Conservation (phyloP, 441 rosid genomes). For the Adansonia madagascariensis region DNA sequence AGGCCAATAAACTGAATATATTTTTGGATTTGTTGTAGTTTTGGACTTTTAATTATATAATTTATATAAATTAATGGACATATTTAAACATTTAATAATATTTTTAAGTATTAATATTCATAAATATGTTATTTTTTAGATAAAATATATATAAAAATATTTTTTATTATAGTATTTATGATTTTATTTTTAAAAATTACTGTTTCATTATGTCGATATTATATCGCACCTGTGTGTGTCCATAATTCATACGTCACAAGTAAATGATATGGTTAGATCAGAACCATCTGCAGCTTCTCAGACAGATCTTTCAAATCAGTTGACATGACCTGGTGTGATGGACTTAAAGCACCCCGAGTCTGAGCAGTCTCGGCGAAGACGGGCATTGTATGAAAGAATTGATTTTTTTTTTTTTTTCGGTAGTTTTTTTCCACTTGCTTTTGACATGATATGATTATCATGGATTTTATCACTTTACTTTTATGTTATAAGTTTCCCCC, state of each 20-base stretch:
- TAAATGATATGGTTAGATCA: slow-evolving; percentile 23
- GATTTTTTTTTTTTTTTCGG: neutral
- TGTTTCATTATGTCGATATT: too few relatives aligned
- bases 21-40: too few relatives aligned
- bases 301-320: slow-evolving; percentile 28
- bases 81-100: too few relatives aligned
- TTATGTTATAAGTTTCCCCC: neutral
- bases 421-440: neutral
- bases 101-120: too few relatives aligned
- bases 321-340: slow-evolving; percentile 28
- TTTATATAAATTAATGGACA: too few relatives aligned
- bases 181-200: too few relatives aligned
- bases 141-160: too few relatives aligned
- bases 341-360: slow-evolving; percentile 50
- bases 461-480: neutral
- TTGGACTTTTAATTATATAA: too few relatives aligned
- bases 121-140: too few relatives aligned
- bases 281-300: slow-evolving; percentile 26
- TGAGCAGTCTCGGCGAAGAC: slow-evolving; percentile 57
- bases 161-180: too few relatives aligned
- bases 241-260: neutral
- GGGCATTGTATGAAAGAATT: slow-evolving; percentile 45
- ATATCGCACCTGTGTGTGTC: too few relatives aligned
- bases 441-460: neutral
- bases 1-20: too few relatives aligned